Conservation (phyloP, 805 yeast genomes). For the Starmerella bacillaris region DNA sequence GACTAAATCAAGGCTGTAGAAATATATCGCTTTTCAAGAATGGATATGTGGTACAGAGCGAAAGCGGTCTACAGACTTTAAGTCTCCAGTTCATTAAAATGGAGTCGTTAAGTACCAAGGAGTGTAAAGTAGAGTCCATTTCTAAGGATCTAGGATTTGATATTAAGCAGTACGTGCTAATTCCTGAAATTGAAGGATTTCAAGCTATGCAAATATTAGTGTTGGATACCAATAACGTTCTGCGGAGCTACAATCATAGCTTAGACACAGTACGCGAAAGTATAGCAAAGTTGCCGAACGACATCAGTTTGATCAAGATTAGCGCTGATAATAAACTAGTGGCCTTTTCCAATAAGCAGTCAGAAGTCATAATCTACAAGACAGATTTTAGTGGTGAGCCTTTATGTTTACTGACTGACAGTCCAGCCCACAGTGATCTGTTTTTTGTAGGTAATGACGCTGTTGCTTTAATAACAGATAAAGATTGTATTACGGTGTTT, state of each 20-base stretch:
- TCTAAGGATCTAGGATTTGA: not conserved
- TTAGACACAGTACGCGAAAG: conserved; percentile 1
- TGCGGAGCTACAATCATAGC: conserved; percentile 1
- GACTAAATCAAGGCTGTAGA: not conserved
- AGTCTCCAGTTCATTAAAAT: not conserved
- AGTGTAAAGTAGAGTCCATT: not conserved
- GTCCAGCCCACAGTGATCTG: conserved; percentile 1
- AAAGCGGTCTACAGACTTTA: not conserved
- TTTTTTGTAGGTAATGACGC: conserved; percentile 80
- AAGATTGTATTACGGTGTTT: conserved; percentile 47
- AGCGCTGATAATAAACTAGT: conserved; percentile 1
- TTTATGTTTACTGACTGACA: too few species aligned
- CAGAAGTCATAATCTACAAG: not conserved
- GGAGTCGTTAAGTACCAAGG: not conserved
- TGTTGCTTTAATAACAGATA: conserved; percentile 31
- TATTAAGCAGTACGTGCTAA: not conserved
- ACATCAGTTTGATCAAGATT: not conserved
- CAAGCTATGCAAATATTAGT: conserved; percentile 1
- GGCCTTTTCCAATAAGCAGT: conserved; percentile 5
- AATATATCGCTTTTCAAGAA: not conserved
- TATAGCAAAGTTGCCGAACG: conserved; percentile 1
- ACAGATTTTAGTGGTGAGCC: conserved; percentile 5
- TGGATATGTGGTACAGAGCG: not conserved
- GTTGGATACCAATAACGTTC: not conserved
- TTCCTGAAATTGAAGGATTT: not conserved